phyloP scores from a whole-genome alignment of 1,284 basidiomycete species.

The Crepidotus sp. region DNA sequence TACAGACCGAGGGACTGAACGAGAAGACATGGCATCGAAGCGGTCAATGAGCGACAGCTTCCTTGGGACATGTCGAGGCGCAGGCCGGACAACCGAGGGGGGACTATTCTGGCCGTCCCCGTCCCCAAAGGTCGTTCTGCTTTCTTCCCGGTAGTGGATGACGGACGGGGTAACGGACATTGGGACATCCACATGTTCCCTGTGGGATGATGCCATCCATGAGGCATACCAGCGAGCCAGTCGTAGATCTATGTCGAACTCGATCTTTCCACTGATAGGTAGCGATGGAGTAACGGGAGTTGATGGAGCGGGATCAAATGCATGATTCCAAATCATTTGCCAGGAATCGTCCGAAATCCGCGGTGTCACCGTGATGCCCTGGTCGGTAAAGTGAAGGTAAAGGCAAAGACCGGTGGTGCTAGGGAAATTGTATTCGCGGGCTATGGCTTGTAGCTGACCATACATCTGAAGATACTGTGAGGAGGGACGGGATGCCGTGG shows the following conservation, averaged over 20 bases:
- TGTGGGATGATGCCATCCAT: constrained; percentile 48
- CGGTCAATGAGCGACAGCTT: constrained; percentile 63
- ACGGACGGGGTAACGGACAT: constrained; percentile 34
- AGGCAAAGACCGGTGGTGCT: constrained; percentile 65
- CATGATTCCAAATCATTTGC: constrained; percentile 59
- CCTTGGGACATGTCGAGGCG: constrained; percentile 41
- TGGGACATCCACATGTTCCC: constrained; percentile 37
- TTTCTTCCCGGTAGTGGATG: constrained; percentile 46
- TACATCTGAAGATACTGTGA: constrained; percentile 42
- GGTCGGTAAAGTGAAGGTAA: constrained; percentile 56
- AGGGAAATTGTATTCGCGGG: constrained; percentile 72
- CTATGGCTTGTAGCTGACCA: constrained; percentile 65
- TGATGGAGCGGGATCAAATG: constrained; percentile 42
- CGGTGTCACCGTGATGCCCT: constrained; percentile 47
- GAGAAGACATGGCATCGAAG: constrained; percentile 37
- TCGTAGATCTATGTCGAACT: constrained; percentile 68
- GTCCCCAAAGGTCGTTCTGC: constrained; percentile 40
- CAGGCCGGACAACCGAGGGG: constrained; percentile 25
- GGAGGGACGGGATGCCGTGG: constrained; percentile 1
- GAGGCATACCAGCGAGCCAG: constrained; percentile 66
- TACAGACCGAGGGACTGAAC: constrained; percentile 26
- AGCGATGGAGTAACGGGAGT: constrained; percentile 28
- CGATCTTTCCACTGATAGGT: constrained; percentile 61
- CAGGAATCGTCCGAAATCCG: constrained; percentile 72
- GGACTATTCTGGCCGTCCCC: constrained; percentile 34